A percentile compares a stretch with the other conserved stretches of the same genome.
Conservation (phyloP, 805 yeast genomes). For the Yueomyces sinensis region DNA sequence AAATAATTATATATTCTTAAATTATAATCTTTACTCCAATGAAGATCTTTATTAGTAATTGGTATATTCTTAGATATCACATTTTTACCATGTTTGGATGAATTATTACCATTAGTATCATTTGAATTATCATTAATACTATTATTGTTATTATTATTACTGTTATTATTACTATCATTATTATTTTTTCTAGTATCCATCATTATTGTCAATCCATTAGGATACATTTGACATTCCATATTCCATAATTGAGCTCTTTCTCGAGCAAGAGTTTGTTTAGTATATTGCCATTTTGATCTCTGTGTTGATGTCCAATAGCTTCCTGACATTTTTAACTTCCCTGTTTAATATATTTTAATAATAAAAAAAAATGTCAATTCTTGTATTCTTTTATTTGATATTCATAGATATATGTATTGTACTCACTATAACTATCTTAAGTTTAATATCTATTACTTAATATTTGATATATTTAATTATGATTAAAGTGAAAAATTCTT, state of each 20-base stretch:
- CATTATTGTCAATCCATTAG: constrained; percentile 22
- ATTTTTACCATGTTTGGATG: constrained; percentile 1
- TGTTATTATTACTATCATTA: constrained; percentile 1
- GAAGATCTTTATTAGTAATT: constrained; percentile 28
- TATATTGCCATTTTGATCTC: constrained; percentile 66
- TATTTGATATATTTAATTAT: constrained; percentile 1
- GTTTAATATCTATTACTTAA: background rate
- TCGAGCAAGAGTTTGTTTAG: constrained; percentile 41
- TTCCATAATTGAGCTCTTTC: constrained; percentile 31
- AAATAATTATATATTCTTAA: constrained; percentile 72
- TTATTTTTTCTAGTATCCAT: constrained; percentile 19
- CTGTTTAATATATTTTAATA: too few relatives aligned
- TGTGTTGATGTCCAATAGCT: constrained; percentile 84
- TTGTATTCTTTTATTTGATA: too few relatives aligned
- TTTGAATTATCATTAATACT: background rate
- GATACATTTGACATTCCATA: constrained; percentile 25
- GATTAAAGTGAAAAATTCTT: too few relatives aligned
- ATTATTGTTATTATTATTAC: background rate
- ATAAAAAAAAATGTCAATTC: too few relatives aligned
- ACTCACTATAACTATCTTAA: too few relatives aligned
- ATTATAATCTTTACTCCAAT: constrained; percentile 38
- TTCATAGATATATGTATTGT: too few relatives aligned
- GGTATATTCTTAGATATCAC: constrained; percentile 29
- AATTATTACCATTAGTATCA: background rate
- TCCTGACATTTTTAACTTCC: constrained; percentile 44